phyloP scores from a whole-genome alignment of 2,329 filamentous ascomycete species.

The Botrytis galanthina region DNA sequence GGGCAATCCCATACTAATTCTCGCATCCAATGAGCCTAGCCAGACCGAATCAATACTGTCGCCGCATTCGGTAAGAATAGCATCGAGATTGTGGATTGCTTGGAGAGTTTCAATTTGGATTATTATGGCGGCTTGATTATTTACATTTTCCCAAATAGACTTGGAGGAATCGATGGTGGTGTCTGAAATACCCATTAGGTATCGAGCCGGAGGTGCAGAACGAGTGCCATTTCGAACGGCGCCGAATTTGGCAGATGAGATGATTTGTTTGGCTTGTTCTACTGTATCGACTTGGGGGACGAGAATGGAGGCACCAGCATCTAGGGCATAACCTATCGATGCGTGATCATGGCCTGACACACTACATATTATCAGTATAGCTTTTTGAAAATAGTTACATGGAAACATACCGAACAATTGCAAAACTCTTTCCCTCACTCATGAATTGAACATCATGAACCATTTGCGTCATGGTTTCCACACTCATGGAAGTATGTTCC shows the following conservation, averaged over 20 bases:
- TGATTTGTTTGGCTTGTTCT: constrained; percentile 45
- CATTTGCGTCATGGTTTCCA: constrained; percentile 52
- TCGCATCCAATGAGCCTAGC: constrained; percentile 46
- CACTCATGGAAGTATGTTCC: constrained; percentile 47
- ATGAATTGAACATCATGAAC: constrained; percentile 49
- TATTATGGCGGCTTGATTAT: constrained; percentile 49
- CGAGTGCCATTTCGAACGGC: constrained; percentile 42
- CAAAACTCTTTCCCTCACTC: constrained; percentile 46
- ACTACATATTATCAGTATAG: constrained; percentile 25
- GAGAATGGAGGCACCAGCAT: constrained; percentile 49
- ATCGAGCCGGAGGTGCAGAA: constrained; percentile 47
- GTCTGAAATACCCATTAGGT: constrained; percentile 45
- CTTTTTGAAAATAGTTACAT: background rate
- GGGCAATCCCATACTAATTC: constrained; percentile 46
- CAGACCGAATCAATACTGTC: constrained; percentile 48
- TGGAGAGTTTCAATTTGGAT: constrained; percentile 48
- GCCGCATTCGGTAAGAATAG: constrained; percentile 46
- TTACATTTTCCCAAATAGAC: constrained; percentile 43
- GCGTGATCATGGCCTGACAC: constrained; percentile 49
- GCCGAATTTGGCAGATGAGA: constrained; percentile 47
- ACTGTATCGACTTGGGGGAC: constrained; percentile 50
- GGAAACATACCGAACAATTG: constrained; percentile 43
- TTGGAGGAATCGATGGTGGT: constrained; percentile 35
- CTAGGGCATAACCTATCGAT: constrained; percentile 47
- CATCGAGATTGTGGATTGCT: constrained; percentile 49